Evolutionary conservation across 805 yeast genomes (phyloP).

Genomic region (Wickerhamomyces bovis): DNA sequence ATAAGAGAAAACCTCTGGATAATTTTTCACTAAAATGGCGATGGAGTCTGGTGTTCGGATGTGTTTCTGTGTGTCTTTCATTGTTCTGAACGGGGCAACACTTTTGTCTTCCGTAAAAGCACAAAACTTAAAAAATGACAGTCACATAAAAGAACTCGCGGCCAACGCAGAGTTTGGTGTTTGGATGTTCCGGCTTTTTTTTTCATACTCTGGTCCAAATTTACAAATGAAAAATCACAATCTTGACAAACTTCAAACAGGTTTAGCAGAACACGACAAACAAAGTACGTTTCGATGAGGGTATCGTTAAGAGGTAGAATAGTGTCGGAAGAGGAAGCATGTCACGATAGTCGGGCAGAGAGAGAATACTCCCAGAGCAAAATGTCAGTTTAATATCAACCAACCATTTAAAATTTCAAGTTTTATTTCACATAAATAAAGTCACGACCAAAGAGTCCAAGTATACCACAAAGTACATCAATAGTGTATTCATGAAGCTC

Average conservation of each 20-base stretch:
- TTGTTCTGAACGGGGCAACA: not conserved
- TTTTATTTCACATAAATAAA: too few species aligned
- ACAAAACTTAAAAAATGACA: not conserved
- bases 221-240: constrained; percentile 5
- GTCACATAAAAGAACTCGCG: constrained; percentile 1
- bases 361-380: not conserved
- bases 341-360: not conserved
- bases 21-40: not conserved
- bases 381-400: not conserved
- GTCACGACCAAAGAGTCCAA: not conserved
- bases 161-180: constrained; percentile 1
- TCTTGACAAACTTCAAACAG: constrained; percentile 6
- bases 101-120: not conserved
- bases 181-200: constrained; percentile 2
- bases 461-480: not conserved
- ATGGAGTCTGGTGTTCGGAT: constrained; percentile 3
- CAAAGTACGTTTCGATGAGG: constrained; percentile 16
- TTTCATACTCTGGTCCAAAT: constrained; percentile 6
- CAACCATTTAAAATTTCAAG: not conserved
- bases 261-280: constrained; percentile 11
- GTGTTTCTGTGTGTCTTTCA: too few species aligned
- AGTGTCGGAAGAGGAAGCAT: not conserved
- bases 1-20: not conserved
- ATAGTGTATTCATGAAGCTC: not conserved
- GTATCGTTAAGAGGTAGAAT: not conserved